These are phyloP conservation scores for Xylaria bambusicola DNA, from an alignment of 495 filamentous ascomycete species.

Conservation along the genomic window DNA sequence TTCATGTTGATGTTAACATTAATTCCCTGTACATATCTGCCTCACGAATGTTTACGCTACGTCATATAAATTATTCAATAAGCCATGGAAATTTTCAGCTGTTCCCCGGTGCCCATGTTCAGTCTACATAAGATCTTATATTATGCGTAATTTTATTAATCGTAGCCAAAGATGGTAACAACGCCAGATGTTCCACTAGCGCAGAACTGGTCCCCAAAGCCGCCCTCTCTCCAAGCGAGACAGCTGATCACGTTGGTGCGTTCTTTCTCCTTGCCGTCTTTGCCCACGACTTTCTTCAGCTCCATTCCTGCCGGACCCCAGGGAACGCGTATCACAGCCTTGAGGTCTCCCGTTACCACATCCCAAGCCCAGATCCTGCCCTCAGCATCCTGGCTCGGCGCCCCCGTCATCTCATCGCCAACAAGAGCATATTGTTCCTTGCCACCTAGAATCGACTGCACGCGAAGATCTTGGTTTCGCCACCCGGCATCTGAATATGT, in stretches of 20 bases:
- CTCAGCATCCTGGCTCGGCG: constrained; percentile 42
- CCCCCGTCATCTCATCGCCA: constrained; percentile 67
- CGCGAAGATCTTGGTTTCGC: constrained; percentile 67
- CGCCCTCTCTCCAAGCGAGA: constrained; percentile 73
- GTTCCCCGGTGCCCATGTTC: too few species aligned
- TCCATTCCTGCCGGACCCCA: constrained; percentile 60
- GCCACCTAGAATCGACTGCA: constrained; percentile 71
- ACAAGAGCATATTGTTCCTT: constrained; percentile 77
- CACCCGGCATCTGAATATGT: constrained; percentile 64
- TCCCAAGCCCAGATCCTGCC: constrained; percentile 87
- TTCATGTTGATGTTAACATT: constrained; percentile 14
- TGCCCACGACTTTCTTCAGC: constrained; percentile 45
- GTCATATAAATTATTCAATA: constrained; percentile 7
- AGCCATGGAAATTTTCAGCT: not conserved
- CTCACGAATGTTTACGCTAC: constrained; percentile 11
- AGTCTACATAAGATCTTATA: too few species aligned
- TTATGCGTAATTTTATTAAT: constrained; percentile 21
- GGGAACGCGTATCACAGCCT: constrained; percentile 61
- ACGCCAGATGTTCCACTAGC: constrained; percentile 56
- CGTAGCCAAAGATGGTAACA: constrained; percentile 55
- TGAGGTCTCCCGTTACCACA: constrained; percentile 71
- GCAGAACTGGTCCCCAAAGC: constrained; percentile 61
- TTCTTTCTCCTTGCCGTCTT: constrained; percentile 54
- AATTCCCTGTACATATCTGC: constrained; percentile 20
- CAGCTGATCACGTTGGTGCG: constrained; percentile 55